Evolutionary conservation across 768 basidiomycete genomes (phyloP).

Genomic region (Amylocystis lapponica): DNA sequence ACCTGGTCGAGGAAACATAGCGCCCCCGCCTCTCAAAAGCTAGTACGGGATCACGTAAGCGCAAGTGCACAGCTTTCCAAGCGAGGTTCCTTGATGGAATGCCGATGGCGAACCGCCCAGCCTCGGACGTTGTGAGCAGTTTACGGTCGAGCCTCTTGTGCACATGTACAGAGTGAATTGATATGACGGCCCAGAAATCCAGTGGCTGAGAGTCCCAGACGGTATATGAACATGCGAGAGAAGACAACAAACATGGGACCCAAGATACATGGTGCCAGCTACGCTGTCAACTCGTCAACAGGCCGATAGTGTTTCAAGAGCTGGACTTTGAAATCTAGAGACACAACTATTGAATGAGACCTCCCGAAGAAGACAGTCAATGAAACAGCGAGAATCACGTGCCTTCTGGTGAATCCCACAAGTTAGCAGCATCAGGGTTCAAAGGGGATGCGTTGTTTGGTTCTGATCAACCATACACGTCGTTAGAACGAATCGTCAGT

Average conservation of each 20-base stretch:
- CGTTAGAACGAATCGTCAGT: background rate
- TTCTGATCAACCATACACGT: slow-evolving; percentile 58
- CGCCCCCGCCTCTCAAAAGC: no score
- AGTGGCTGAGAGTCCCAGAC: no score
- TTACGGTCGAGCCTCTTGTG: no score
- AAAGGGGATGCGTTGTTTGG: slow-evolving; percentile 92
- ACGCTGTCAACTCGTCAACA: slow-evolving; percentile 26
- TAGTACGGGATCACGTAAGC: no score
- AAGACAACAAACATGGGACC: slow-evolving; percentile 1
- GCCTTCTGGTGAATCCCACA: slow-evolving; percentile 76
- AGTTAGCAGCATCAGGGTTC: slow-evolving; percentile 77
- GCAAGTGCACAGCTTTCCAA: no score
- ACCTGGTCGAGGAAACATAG: slow-evolving; percentile 7
- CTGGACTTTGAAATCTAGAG: slow-evolving; percentile 63
- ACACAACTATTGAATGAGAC: slow-evolving; percentile 2
- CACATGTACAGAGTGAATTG: slow-evolving; percentile 1
- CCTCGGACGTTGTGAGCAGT: no score
- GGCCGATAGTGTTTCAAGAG: slow-evolving; percentile 70
- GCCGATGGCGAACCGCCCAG: no score
- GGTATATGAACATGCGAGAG: background rate
- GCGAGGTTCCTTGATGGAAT: no score
- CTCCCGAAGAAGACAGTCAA: no score
- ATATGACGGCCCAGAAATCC: no score
- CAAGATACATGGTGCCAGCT: slow-evolving; percentile 1
- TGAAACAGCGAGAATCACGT: no score